Evolutionary conservation across 352 stramenopile genomes (phyloP).

Genomic region (Phytopythium oedochilum): DNA sequence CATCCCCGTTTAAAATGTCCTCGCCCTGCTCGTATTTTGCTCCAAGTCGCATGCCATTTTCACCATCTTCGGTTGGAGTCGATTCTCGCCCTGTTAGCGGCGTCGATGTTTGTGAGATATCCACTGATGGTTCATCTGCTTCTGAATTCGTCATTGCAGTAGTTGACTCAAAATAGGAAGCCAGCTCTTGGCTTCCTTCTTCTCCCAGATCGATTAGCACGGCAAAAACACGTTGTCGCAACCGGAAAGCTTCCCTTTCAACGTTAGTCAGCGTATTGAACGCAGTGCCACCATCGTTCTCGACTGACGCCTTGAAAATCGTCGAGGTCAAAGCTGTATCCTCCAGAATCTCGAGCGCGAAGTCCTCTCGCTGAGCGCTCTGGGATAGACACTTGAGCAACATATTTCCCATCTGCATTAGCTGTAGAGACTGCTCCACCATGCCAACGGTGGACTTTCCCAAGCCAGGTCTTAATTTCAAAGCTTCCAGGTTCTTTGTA

Average conservation of each 20-base stretch:
- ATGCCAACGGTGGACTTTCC: not conserved
- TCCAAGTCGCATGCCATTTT: too few species aligned
- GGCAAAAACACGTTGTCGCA: conserved; percentile 20
- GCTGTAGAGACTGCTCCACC: not conserved
- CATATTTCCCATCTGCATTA: conserved; percentile 10
- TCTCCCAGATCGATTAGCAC: conserved; percentile 30
- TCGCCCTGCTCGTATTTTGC: too few species aligned
- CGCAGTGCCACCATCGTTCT: conserved; percentile 13
- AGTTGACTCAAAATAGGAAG: not conserved
- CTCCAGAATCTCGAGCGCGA: conserved; percentile 9
- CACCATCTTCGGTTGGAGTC: not conserved
- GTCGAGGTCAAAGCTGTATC: conserved; percentile 10
- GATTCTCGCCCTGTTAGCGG: not conserved
- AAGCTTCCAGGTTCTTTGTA: not conserved
- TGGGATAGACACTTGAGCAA: conserved; percentile 20
- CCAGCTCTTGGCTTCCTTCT: conserved; percentile 22
- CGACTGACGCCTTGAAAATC: conserved; percentile 9
- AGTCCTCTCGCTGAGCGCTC: conserved; percentile 8
- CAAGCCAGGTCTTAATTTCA: too few species aligned
- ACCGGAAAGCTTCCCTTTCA: too few species aligned
- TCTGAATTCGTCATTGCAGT: not conserved
- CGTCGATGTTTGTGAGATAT: not conserved
- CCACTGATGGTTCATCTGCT: too few species aligned
- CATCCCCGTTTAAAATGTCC: conserved; percentile 1
- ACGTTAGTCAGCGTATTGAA: conserved; percentile 28